Base-by-base conservation (phyloP, 2,329 filamentous ascomycete genomes). In the Ceratocystis diversiconidia region DNA sequence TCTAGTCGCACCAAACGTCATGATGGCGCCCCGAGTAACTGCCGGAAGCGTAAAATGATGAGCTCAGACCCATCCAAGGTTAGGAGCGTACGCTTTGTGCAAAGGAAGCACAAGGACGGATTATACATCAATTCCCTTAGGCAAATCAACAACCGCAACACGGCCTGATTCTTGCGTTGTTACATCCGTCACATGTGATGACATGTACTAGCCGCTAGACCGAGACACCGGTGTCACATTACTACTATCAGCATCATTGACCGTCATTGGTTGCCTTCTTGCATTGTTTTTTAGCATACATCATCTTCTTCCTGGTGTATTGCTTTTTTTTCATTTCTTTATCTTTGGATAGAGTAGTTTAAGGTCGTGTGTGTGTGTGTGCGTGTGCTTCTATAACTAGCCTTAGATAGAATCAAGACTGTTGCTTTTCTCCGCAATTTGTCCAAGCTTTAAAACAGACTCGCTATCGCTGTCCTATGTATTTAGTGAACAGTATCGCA, bases 81-180 rank as follows among this genome's bases (percentile, higher is more conserved):
- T 15, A 46, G 44, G 30, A 65, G 64, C 57, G 59, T 65, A 41
- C 59, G 64, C 25, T 65, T 65, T 62, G 59, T 65, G 25, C 60
- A 25, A 43, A 52, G 19, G 59, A 50, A 62, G 25, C 22, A 50
- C 44, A 41, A 22, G 3, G 59, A n/a, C 30, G 46, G 28, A 32
- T 32, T 48, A 30, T 62, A 32, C 22, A 46, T 25, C 44, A 50
- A 22, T 48, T 22, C 61, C 5, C 61, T 62, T n/a, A 25, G 25
- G 25, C 61, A 46, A n/a, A 17, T 62, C 46, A 62, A 48, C 30
- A 50, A 50, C 25, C 61, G 28, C 43, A 62, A 46, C 17, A 62
- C 41, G 25, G 61, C 17, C 22, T 15, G 30, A 32, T 28, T 32
- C 43, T 52, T 25, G 8, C 30, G 15, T 50, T 5, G 19, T 32